Evolutionary conservation across 768 basidiomycete genomes (phyloP).

Genomic region (Podaxis sp.): DNA sequence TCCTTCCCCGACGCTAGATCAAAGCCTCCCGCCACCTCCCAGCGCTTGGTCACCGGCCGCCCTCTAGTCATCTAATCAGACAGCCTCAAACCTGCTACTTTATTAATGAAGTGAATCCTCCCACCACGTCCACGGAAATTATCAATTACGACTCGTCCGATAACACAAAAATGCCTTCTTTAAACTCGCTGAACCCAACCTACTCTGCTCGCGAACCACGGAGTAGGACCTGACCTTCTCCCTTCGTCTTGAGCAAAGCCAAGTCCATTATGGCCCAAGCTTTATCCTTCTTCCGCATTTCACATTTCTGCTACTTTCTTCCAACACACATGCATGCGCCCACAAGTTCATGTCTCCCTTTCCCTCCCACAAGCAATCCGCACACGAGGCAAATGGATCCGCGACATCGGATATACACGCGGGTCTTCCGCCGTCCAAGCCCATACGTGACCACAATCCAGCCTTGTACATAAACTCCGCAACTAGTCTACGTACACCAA

Average conservation of each 20-base stretch:
- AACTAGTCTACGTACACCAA: neutral
- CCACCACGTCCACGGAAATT: neutral
- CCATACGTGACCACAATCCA: neutral
- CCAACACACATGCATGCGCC: neutral
- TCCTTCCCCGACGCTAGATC: no score
- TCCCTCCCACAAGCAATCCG: neutral
- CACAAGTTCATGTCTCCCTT: neutral
- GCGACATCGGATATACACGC: neutral
- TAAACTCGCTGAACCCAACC: neutral
- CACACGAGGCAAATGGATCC: neutral
- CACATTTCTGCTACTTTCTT: neutral
- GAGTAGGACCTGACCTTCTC: neutral
- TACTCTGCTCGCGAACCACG: neutral
- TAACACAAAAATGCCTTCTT: neutral
- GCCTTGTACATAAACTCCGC: conserved; percentile 4
- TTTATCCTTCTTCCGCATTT: neutral
- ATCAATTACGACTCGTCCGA: neutral
- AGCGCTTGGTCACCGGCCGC: neutral
- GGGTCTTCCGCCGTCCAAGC: conserved; percentile 1
- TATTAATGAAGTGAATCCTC: neutral
- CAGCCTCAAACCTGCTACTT: neutral
- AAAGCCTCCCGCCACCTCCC: neutral
- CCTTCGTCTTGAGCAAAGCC: neutral
- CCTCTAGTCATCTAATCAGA: neutral
- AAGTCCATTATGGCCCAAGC: neutral